Conservation (phyloP, 2,329 filamentous ascomycete species). For the Aspergillus caelatus region DNA sequence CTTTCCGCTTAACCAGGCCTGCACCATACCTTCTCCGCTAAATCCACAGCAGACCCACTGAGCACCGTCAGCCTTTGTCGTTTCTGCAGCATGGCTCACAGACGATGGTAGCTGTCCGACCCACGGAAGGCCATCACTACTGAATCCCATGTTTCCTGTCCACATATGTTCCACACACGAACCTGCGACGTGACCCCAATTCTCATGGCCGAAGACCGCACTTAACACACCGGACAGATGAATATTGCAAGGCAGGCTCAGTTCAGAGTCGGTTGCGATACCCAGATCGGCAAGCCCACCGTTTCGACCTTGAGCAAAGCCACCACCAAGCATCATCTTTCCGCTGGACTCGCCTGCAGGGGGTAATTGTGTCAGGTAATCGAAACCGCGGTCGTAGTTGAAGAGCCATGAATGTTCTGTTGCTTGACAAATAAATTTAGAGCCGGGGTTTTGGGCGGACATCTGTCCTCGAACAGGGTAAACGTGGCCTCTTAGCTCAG, state of each 20-base stretch:
- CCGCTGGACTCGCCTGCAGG: conserved; percentile 23
- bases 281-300: conserved; percentile 53
- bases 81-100: conserved; percentile 13
- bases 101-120: conserved; percentile 47
- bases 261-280: conserved; percentile 48
- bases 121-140: conserved; percentile 53
- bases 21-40: conserved; percentile 37
- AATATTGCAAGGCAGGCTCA: conserved; percentile 28
- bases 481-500: conserved; percentile 43
- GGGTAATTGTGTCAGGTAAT: conserved; percentile 56
- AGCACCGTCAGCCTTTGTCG: conserved; percentile 6
- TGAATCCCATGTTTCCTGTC: conserved; percentile 53
- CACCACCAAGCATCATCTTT: conserved; percentile 60
- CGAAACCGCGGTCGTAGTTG: conserved; percentile 51
- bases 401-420: conserved; percentile 55
- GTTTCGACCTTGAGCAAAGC: conserved; percentile 47
- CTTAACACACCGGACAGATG: conserved; percentile 30
- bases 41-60: conserved; percentile 36
- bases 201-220: conserved; percentile 27
- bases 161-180: conserved; percentile 31
- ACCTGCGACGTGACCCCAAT: conserved; percentile 26
- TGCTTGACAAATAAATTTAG: conserved; percentile 31
- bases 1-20: conserved; percentile 34
- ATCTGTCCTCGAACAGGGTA: conserved; percentile 47
- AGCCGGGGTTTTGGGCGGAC: conserved; percentile 42